Conservation (phyloP, 202 grass and related monocot species). For the Zizania palustris region DNA sequence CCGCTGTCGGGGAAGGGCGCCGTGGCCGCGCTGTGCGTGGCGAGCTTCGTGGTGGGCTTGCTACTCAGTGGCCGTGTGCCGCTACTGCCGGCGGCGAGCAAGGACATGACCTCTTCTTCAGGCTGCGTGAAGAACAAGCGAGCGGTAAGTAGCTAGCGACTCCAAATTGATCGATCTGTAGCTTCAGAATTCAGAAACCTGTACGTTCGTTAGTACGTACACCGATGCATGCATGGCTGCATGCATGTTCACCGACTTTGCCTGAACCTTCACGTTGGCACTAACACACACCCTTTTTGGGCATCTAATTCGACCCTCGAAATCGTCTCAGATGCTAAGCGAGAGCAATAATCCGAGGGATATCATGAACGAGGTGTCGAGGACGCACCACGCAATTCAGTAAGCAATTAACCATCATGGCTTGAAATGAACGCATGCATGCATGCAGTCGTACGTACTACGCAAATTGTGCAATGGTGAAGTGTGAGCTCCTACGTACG, state of each 20-base stretch:
- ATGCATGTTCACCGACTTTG: not conserved
- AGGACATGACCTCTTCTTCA: constrained; percentile 18
- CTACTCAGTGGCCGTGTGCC: constrained; percentile 56
- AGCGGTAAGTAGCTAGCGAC: constrained; percentile 32
- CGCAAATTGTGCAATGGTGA: not conserved
- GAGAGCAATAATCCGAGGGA: constrained; percentile 54
- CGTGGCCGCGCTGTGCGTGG: constrained; percentile 51
- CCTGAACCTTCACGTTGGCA: not conserved
- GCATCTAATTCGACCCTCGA: constrained; percentile 3
- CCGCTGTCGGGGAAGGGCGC: constrained; percentile 60
- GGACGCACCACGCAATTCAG: constrained; percentile 76
- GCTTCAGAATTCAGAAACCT: not conserved
- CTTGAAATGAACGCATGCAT: not conserved
- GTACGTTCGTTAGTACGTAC: too few species aligned
- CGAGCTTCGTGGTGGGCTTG: constrained; percentile 68
- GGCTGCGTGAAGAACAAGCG: constrained; percentile 54
- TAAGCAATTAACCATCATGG: constrained; percentile 39
- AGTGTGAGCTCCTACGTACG: constrained; percentile 1
- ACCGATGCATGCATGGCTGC: too few species aligned
- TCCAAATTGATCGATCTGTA: not conserved
- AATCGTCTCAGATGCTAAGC: constrained; percentile 50
- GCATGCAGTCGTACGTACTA: not conserved
- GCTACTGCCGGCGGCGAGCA: constrained; percentile 26
- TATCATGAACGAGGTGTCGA: constrained; percentile 68
- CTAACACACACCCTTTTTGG: not conserved